Percentiles rank a stretch among this genome's conserved stretches.
Evolutionary conservation across 225 moss, liverwort and hornwort species (phyloP).

Genomic region (Rhytidiadelphus loreus): DNA sequence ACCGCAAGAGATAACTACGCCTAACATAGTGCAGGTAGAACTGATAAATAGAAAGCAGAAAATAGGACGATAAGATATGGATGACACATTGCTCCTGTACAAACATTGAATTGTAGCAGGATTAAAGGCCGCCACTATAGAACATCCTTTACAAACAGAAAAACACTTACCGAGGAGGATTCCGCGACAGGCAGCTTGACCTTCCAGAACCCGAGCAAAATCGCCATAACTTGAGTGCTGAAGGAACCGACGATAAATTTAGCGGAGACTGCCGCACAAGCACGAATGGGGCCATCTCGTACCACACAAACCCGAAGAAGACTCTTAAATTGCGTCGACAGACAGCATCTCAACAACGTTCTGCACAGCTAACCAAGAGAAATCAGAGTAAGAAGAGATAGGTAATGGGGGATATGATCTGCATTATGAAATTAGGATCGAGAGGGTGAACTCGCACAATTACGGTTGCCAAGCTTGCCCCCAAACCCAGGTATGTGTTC

Average conservation of each 20-base stretch:
- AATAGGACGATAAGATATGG: neutral
- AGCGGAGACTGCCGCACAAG: neutral
- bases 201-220: neutral
- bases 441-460: neutral
- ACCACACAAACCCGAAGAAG: neutral
- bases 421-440: neutral
- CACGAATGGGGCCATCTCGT: constrained; percentile 1
- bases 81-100: neutral
- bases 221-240: constrained; percentile 4
- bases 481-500: neutral
- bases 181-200: neutral
- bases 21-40: neutral
- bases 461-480: neutral
- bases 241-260: neutral
- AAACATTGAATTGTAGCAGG: neutral
- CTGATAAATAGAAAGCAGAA: neutral
- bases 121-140: neutral
- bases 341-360: neutral
- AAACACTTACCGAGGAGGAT: neutral
- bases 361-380: neutral
- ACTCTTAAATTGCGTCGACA: neutral
- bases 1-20: neutral
- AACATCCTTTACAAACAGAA: neutral
- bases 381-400: neutral
- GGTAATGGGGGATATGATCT: neutral